Base-by-base conservation (phyloP, 2,329 filamentous ascomycete species). In the Alternaria longipes region DNA sequence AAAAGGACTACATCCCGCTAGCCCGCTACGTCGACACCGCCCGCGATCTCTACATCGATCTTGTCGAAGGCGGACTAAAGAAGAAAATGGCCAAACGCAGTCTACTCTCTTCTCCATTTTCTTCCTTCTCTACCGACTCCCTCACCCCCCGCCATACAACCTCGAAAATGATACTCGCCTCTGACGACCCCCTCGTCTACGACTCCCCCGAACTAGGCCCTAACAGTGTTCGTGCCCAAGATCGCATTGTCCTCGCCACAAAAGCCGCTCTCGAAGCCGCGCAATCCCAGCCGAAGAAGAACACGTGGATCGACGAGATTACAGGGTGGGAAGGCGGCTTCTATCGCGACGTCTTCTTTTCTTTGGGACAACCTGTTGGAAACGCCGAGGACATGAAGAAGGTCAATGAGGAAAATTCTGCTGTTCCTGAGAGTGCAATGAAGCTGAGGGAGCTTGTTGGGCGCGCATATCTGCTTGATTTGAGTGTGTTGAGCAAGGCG, bases 251-350 rank as follows among this genome's bases (percentile, higher is more conserved):
- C 22, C 85, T 96, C 7, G 91, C 91, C 8, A 88, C 87, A 52
- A 91, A 91, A 73, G 72, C 76, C 11, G 75, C 79, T n/a, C 78
- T 86, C 50, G 79, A 82, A 64, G 73, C 76, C 20, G 76, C 78
- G 4, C 56, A 63, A 34, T 24, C 52, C 2, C 65, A 67, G 22
- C 68, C 68, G 64, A 67, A 67, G 82, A 70, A 77, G 78, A 65
- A 79, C 74, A 59, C 78, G 68, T 92, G 91, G 74, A 85, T 91
- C 36, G 91, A 93, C 60, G 90, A 93, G 73, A 86, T 89, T 1
- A 89, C 92, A 41, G 93, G 92, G 30, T 96, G 92, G 92, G 92
- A 96, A 76, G 92, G 93, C 18, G 93, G 93, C 1, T 97, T 96
- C 82, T 96, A 91, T 79, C 85, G 86, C 14, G 86, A 88, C 70